Percentiles rank a stretch among this genome's conserved stretches.
Conservation (phyloP, 2,329 filamentous ascomycete species). For the Aspergillus cejpii region DNA sequence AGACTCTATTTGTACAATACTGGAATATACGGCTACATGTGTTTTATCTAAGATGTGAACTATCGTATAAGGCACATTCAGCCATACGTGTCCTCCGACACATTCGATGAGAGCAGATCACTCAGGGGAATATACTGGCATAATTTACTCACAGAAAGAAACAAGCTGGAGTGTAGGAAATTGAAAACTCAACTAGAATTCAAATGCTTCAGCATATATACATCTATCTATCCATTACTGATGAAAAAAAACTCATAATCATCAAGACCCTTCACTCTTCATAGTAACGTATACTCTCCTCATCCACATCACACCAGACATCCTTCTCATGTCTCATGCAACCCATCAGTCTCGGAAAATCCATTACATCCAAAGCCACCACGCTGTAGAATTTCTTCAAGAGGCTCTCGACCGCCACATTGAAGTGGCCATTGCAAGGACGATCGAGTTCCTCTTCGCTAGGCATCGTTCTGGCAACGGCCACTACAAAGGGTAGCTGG, state of each 20-base stretch:
- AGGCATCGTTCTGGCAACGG: not conserved
- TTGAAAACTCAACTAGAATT: too few species aligned
- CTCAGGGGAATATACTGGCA: too few species aligned
- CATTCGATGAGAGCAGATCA: too few species aligned
- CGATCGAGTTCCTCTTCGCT: not conserved
- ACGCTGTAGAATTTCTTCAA: not conserved
- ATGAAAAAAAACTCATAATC: not conserved
- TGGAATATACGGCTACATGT: too few species aligned
- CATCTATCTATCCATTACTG: too few species aligned
- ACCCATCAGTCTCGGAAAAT: not conserved
- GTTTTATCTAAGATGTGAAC: too few species aligned
- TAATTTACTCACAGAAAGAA: too few species aligned
- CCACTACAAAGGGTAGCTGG: not conserved
- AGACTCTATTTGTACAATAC: too few species aligned
- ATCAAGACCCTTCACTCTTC: not conserved
- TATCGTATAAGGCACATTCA: too few species aligned
- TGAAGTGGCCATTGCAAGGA: not conserved
- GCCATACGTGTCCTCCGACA: too few species aligned
- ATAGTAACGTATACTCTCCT: not conserved
- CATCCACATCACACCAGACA: not conserved
- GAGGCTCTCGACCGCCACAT: not conserved
- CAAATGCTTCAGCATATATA: too few species aligned
- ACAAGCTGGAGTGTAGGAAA: too few species aligned
- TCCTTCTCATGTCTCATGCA: not conserved
- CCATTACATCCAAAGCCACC: not conserved